Evolutionary conservation across 176 grass and related monocot genomes (phyloP).

Genomic region (Musa schizocarpa): DNA sequence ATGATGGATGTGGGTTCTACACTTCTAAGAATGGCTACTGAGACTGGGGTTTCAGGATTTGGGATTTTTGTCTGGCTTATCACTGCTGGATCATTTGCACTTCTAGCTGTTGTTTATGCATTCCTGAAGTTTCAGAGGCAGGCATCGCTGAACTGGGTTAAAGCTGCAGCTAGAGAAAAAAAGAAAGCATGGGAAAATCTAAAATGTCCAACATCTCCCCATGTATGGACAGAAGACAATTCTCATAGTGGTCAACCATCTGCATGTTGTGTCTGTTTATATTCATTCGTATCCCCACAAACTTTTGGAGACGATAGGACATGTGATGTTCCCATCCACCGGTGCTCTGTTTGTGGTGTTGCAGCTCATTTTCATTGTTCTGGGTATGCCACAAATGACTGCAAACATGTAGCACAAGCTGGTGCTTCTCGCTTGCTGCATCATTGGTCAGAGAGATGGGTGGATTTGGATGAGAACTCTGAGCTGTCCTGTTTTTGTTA

Average conservation of each 20-base stretch:
- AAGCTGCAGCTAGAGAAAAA: slow-evolving; percentile 61
- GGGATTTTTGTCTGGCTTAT: slow-evolving; percentile 48
- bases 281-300: slow-evolving; percentile 20
- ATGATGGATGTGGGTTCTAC: slow-evolving; percentile 47
- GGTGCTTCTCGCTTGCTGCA: slow-evolving; percentile 45
- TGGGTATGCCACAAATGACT: slow-evolving; percentile 34
- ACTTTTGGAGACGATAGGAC: slow-evolving; percentile 10
- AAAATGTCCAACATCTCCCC: slow-evolving; percentile 56
- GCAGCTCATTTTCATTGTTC: slow-evolving; percentile 50
- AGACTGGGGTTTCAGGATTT: slow-evolving; percentile 30
- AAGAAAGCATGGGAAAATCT: slow-evolving; percentile 28
- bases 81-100: slow-evolving; percentile 53
- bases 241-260: slow-evolving; percentile 36
- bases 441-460: slow-evolving; percentile 89
- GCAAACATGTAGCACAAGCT: slow-evolving; percentile 69
- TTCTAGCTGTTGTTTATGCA: slow-evolving; percentile 42
- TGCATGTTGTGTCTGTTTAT: slow-evolving; percentile 65
- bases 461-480: slow-evolving; percentile 42
- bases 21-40: slow-evolving; percentile 34
- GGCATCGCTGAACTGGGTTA: slow-evolving; percentile 63
- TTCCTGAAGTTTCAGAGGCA: slow-evolving; percentile 64
- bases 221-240: slow-evolving; percentile 45
- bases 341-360: slow-evolving; percentile 58
- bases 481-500: slow-evolving; percentile 59
- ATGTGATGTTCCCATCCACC: slow-evolving; percentile 18